Evolutionary conservation across 768 basidiomycete genomes (phyloP).

Genomic region (Neoboletus magnificus): DNA sequence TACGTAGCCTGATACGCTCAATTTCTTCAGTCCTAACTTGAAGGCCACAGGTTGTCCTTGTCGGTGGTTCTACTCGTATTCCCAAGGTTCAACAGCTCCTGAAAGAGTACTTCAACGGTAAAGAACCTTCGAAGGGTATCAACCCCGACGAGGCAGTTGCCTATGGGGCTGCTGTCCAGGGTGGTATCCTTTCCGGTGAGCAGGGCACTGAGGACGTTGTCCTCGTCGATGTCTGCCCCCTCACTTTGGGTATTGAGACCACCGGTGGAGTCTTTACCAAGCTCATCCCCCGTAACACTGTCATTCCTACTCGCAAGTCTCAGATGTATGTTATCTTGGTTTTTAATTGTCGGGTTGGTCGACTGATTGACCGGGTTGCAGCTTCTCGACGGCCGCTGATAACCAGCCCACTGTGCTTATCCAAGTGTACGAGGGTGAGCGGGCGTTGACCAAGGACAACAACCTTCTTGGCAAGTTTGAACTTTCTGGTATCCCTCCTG

Average conservation of each 20-base stretch:
- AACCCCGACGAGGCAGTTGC: conserved; percentile 99
- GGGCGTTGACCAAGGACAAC: conserved; percentile 97
- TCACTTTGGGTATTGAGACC: conserved; percentile 98
- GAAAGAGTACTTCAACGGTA: conserved; percentile 95
- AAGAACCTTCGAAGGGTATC: conserved; percentile 97
- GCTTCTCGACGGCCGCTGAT: conserved; percentile 81
- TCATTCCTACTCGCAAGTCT: conserved; percentile 95
- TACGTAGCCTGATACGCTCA: conserved; percentile 26
- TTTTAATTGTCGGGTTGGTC: background rate
- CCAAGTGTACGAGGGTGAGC: conserved; percentile 98
- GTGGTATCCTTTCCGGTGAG: conserved; percentile 95
- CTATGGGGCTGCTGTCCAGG: conserved; percentile 98
- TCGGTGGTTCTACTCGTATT: conserved; percentile 98
- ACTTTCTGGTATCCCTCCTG: conserved; percentile 87
- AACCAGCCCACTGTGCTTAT: conserved; percentile 95
- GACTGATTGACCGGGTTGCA: conserved; percentile 10
- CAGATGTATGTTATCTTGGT: conserved; percentile 60
- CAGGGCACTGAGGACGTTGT: conserved; percentile 87
- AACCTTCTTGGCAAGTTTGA: conserved; percentile 98
- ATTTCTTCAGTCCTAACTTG: background rate
- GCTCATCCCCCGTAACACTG: conserved; percentile 95
- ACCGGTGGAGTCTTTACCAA: conserved; percentile 98
- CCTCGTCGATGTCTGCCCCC: conserved; percentile 93
- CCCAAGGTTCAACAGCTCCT: conserved; percentile 99
- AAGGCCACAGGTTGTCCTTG: conserved; percentile 66